Base-by-base conservation (phyloP, 306 rosid species). In the Benincasa hispida region DNA sequence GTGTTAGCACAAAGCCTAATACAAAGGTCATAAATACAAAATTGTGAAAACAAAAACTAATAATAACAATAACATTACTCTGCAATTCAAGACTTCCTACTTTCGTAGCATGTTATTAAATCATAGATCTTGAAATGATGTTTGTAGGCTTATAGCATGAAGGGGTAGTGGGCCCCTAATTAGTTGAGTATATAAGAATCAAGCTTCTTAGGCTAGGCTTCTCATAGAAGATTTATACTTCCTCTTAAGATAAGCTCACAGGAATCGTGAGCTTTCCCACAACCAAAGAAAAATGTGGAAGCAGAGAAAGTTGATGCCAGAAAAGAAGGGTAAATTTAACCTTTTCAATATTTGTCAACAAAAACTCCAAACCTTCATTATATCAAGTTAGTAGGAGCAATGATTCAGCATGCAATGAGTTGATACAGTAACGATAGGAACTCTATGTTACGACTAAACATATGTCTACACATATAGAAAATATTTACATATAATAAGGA, bases 351-450 rank as follows among this genome's bases (percentile, higher is more conserved):
- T 42, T 21, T 24, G 35, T 15, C n/a, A 68, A 68, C 55, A 41
- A 18, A 62, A 62, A 65, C 50, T 37, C 37, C 72, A 35, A 67
- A 41, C 35, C 21, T 24, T 15, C 74, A 22, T 72, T 30, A 54
- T 27, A 72, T 72, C 47, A 48, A 51, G 18, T 55, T 11, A 32
- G 78, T 55, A 54, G 62, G 78, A 56, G 39, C 37, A 66, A 66
- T 66, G 30, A 66, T 66, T 66, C 73, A 75, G 65, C 24, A 75
- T 34, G 78, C 78, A n/a, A 35, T 35, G 54, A 75, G 35, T 12
- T 56, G 54, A 72, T 72, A 25, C 76, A 48, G 60, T 72, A 51
- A 50, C 51, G 76, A 72, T 72, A 72, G 28, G 41, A 50, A 72
- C 9, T 27, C 76, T 17, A 45, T 25, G 27, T 18, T 27, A 59